phyloP scores from a whole-genome alignment of 78 protist genomes.

The Thecamonas trahens region DNA sequence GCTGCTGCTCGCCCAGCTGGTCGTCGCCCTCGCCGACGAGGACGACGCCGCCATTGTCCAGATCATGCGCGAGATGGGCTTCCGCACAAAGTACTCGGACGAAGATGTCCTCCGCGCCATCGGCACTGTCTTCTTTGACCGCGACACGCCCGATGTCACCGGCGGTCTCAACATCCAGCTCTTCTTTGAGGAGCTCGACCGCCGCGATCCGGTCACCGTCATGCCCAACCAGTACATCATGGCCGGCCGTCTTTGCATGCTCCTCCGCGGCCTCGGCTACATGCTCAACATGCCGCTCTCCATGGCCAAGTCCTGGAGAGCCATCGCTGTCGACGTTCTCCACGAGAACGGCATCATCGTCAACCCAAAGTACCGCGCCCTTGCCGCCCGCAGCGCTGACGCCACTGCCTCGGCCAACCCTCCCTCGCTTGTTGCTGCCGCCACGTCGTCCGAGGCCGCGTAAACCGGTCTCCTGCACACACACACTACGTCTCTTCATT shows the following conservation, averaged over 20 bases:
- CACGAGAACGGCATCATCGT: too few species aligned
- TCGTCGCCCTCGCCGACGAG: slow-evolving; percentile 13
- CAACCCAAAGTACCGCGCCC: too few species aligned
- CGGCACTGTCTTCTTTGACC: neutral
- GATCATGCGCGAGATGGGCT: slow-evolving; percentile 9
- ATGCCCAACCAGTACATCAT: neutral
- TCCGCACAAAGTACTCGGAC: neutral
- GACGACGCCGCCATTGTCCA: slow-evolving; percentile 5
- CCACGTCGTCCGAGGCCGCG: too few species aligned
- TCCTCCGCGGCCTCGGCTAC: slow-evolving; percentile 28
- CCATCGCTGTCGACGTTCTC: too few species aligned
- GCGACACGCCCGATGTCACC: slow-evolving; percentile 5
- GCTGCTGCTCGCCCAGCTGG: slow-evolving; percentile 8
- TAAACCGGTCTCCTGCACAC: too few species aligned
- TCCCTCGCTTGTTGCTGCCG: too few species aligned
- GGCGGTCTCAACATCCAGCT: slow-evolving; percentile 10
- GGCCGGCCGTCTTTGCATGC: slow-evolving; percentile 31
- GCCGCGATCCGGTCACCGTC: neutral
- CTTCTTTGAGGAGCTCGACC: slow-evolving; percentile 1
- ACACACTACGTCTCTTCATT: too few species aligned
- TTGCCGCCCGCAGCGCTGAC: too few species aligned
- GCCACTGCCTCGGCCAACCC: too few species aligned
- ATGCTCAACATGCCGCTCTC: slow-evolving; percentile 1
- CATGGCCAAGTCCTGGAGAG: neutral
- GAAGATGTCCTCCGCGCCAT: neutral